Evolutionary conservation across 179 eudicot genomes (phyloP), one percentile per base, ranked within the genome.

Genomic region (Beta macrorhiza): DNA sequence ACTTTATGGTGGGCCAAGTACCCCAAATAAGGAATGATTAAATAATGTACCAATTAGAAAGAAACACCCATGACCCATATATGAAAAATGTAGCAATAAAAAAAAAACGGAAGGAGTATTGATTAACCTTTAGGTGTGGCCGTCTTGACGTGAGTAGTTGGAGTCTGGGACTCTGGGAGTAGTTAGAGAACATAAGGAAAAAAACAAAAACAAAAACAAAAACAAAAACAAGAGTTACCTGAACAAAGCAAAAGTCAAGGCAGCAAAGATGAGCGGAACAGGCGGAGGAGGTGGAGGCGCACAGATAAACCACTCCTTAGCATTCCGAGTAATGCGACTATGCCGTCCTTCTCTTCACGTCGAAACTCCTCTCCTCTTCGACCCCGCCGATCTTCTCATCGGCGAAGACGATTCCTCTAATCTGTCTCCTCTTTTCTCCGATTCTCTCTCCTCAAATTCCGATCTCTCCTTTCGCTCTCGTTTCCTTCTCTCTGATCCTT

Each of bases 241-340:
- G 4, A 37, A 37, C 2, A 37, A 37, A 37, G 42, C 4, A 68
- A 68, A 68, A 64, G 49, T 71, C 75, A 47, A 71, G 17, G 17
- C 74, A 44, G 20, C 52, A 14, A 45, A 61, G 29, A 80, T 77
- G 69, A 73, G 69, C 58, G 77, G 76, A 9, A 58, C 74, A 6
- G 14, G 69, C 55, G 67, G 73, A 37, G 42, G 42, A 2, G 42
- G 37, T 32, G 67, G 73, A 10, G 82, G 80, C 1, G 78, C 78
- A 45, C 76, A 63, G n/a, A 77, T 83, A 32, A 45, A 86, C 32
- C 99, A 96, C 87, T 91, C 99, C 1, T 77, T 96, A 32, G 99
- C 99, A 2, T 96, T 96, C 92, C 44, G 99, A 58, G 99, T 96
- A 79, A 96, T 96, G 99, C 68, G 99, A 12, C 84, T 96, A 3